A percentile compares a stretch with the other conserved stretches of the same genome.
Conservation (phyloP, 345 rosid species). For the Lenwebbia sp. region DNA sequence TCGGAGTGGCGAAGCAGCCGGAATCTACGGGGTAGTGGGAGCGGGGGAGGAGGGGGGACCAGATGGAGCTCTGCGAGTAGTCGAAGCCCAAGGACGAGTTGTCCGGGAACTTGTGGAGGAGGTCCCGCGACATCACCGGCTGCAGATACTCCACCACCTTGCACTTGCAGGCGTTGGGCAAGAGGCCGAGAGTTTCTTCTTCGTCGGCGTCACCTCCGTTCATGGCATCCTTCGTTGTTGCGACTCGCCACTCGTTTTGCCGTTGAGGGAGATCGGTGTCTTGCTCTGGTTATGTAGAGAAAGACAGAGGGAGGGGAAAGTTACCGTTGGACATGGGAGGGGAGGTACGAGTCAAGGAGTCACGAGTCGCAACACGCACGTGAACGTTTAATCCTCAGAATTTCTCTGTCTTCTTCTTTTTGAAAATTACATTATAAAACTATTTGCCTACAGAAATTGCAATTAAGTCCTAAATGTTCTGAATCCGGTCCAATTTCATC, state of each 20-base stretch:
- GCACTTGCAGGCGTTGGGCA: conserved; percentile 21
- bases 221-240: neutral
- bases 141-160: conserved; percentile 70
- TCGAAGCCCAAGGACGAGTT: conserved; percentile 64
- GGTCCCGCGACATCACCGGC: conserved; percentile 62
- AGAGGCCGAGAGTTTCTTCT: conserved; percentile 31
- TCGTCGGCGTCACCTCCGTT: neutral
- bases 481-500: neutral
- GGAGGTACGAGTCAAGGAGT: neutral
- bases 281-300: neutral
- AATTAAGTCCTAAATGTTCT: neutral
- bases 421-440: too few relatives aligned
- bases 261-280: neutral
- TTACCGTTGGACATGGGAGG: neutral
- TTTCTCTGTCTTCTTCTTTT: neutral
- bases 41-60: conserved; percentile 83
- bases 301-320: neutral
- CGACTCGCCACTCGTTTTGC: neutral
- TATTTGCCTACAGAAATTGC: too few relatives aligned
- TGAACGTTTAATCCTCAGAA: neutral
- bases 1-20: conserved; percentile 21
- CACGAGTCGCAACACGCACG: neutral
- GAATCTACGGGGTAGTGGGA: conserved; percentile 29
- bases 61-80: conserved; percentile 72
- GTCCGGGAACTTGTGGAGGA: conserved; percentile 80